Evolutionary conservation across 768 basidiomycete species (phyloP).

Genomic region (Mycena vulgaris): DNA sequence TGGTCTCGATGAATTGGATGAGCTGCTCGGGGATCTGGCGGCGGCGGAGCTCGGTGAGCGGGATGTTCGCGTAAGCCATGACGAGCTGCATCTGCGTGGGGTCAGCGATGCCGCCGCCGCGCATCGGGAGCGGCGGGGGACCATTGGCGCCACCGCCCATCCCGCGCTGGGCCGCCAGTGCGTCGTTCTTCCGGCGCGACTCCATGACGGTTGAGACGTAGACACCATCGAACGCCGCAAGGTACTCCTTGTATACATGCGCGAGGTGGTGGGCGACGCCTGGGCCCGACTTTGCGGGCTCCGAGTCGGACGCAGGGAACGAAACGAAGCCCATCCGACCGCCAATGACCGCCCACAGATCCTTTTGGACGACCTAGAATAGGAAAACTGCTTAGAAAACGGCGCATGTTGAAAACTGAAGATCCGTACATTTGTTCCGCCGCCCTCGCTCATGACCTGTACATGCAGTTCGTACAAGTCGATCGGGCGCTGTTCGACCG

Average conservation of each 20-base stretch:
- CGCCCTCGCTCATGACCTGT: conserved; percentile 73
- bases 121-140: conserved; percentile 9
- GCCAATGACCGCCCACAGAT: conserved; percentile 77
- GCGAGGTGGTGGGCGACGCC: conserved; percentile 72
- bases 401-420: conserved; percentile 3
- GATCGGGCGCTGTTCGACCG: conserved; percentile 69
- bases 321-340: conserved; percentile 77
- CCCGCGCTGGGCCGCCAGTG: conserved; percentile 17
- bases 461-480: conserved; percentile 73
- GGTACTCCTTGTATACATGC: conserved; percentile 72
- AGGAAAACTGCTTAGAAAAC: conserved; percentile 19
- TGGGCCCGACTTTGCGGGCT: conserved; percentile 76
- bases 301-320: conserved; percentile 72
- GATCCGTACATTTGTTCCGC: conserved; percentile 59
- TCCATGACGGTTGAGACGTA: conserved; percentile 64
- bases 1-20: conserved; percentile 70
- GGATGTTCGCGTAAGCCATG: conserved; percentile 62
- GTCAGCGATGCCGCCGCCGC: conserved; percentile 36
- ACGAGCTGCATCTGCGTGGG: conserved; percentile 60
- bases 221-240: conserved; percentile 69
- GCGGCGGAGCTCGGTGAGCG: conserved; percentile 67
- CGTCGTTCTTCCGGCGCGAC: conserved; percentile 44
- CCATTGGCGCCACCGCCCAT: conserved; percentile 5
- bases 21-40: conserved; percentile 64
- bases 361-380: conserved; percentile 67